Evolutionary conservation across 1,139 yeast genomes (phyloP), one percentile per base, ranked within the genome.

Genomic region (Protomyces macrosporus): DNA sequence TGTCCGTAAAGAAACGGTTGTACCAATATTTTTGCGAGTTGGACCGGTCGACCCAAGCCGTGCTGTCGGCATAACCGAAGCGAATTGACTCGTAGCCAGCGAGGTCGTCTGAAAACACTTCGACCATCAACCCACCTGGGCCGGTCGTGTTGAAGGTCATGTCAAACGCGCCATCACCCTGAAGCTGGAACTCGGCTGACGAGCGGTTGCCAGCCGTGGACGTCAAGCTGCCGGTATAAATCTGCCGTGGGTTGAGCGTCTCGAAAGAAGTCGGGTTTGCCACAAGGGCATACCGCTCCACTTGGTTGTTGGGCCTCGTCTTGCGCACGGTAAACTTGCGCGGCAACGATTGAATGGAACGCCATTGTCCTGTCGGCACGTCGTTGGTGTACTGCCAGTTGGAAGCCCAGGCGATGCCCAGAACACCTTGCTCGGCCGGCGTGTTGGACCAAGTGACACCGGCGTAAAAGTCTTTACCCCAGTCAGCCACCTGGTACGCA

Each of bases 301-400:
- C 39, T 33, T 55, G 55, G 35, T 34, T 35, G 35, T 62, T 62
- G 10, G 45, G 33, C 34, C 30, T 14, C 16, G 53, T 51, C 16
- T 45, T 40, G 32, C 65, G 57, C 36, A 62, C 37, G 37, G 60
- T 55, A 14, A 55, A 56, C 16, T 34, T 53, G 14, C 65, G 61
- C 10, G 65, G 53, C 33, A 55, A 14, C 7, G 57, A 50, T 45
- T 57, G 60, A 12, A 62, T 50, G 14, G 60, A 48, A 1, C 65
- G 35, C 53, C 65, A 58, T 14, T 37, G 39, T 7, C 60, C 53
- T 16, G 37, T 35, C 6, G 65, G 65, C n/a, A 56, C 65, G 6
- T 52, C 33, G 35, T 51, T 56, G 23, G 65, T 52, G 56, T 62
- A 62, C 45, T 55, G 51, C 65, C 65, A 62, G 42, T 62, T 62